Conservation (phyloP, 73 alveolate species). For the Blepharisma japonicum region DNA sequence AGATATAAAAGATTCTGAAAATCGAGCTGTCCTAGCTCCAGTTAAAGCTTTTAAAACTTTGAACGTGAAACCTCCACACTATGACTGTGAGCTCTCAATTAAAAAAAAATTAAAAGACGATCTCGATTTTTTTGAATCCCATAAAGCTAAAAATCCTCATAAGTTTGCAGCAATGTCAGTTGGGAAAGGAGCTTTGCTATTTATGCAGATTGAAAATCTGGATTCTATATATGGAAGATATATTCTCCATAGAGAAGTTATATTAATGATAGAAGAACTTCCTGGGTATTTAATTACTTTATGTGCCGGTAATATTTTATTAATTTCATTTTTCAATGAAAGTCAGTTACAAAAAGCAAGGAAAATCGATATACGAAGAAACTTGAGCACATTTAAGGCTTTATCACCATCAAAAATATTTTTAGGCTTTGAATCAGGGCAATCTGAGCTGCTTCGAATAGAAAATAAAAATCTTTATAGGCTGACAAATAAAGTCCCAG, state of each 20-base stretch:
- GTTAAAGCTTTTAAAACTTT: background rate
- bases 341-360: background rate
- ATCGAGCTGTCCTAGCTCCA: background rate
- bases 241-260: constrained; percentile 7
- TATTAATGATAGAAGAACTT: constrained; percentile 14
- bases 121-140: background rate
- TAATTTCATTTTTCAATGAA: constrained; percentile 1
- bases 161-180: constrained; percentile 14
- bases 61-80: background rate
- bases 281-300: background rate
- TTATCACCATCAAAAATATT: background rate
- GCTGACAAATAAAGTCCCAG: background rate
- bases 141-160: background rate
- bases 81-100: constrained; percentile 7
- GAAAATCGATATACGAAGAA: background rate
- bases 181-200: constrained; percentile 9
- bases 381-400: background rate
- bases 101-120: background rate
- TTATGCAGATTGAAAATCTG: background rate
- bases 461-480: background rate
- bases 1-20: constrained; percentile 20
- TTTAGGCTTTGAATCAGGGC: background rate
- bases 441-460: background rate
- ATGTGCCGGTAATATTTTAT: constrained; percentile 8
- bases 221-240: constrained; percentile 1